Evolutionary conservation across 179 eudicot genomes (phyloP).

Genomic region (Patellifolia procumbens): DNA sequence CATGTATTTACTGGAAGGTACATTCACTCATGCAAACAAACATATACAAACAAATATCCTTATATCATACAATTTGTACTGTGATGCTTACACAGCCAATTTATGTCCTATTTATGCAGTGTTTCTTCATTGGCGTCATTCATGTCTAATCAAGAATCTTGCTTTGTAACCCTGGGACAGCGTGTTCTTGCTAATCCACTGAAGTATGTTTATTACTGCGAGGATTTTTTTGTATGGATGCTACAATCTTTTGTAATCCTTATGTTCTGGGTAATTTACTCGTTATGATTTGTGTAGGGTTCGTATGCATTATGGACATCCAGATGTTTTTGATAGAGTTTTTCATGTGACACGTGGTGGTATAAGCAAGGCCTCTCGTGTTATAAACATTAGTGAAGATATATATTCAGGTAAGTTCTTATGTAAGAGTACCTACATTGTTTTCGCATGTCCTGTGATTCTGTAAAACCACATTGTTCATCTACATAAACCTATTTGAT

Average conservation of each 20-base stretch:
- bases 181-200: conserved; percentile 96
- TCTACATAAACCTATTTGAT: not conserved
- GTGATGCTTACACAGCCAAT: not conserved
- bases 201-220: conserved; percentile 54
- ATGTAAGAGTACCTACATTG: not conserved
- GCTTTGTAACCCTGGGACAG: conserved; percentile 99
- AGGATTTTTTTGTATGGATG: not conserved
- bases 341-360: conserved; percentile 99
- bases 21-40: not conserved
- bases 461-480: not conserved
- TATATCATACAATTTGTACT: not conserved
- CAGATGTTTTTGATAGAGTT: conserved; percentile 97
- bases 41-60: not conserved
- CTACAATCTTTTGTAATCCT: not conserved
- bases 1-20: conserved; percentile 99
- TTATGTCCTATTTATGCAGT: conserved; percentile 48
- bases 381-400: conserved; percentile 97
- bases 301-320: conserved; percentile 99
- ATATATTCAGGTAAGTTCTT: conserved; percentile 68
- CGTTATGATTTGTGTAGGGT: conserved; percentile 52
- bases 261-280: not conserved
- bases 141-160: conserved; percentile 97
- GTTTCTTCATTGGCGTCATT: conserved; percentile 97
- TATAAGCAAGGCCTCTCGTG: conserved; percentile 99
- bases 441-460: not conserved